These are phyloP conservation scores for Torulaspora gathmanii DNA, from an alignment of 805 yeast species.

Conservation along the genomic window DNA sequence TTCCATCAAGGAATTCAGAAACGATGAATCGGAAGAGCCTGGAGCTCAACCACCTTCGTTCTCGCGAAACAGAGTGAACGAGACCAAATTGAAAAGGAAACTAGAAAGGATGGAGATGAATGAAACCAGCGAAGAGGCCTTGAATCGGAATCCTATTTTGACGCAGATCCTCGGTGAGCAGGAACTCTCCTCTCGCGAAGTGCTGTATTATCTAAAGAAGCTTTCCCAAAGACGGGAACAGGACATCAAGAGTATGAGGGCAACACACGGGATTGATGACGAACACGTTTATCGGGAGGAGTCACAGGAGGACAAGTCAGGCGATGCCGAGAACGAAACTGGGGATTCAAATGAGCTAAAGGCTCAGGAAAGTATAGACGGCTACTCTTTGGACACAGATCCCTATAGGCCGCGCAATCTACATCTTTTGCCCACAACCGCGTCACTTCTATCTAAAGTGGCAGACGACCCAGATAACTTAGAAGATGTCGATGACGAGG, in stretches of 20 bases:
- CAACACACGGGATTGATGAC: slow-evolving; percentile 34
- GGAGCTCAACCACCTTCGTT: slow-evolving; percentile 79
- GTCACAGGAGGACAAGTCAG: slow-evolving; percentile 11
- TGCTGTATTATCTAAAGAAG: slow-evolving; percentile 36
- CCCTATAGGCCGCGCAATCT: slow-evolving; percentile 52
- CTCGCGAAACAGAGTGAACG: slow-evolving; percentile 53
- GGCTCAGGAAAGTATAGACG: slow-evolving; percentile 34
- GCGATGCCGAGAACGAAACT: slow-evolving; percentile 9
- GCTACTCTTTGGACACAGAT: slow-evolving; percentile 37
- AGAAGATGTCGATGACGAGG: slow-evolving; percentile 82
- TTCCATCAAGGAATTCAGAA: slow-evolving; percentile 71
- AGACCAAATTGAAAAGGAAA: slow-evolving; percentile 39
- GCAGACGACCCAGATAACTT: slow-evolving; percentile 58
- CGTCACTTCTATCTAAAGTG: slow-evolving; percentile 47
- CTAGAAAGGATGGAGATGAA: slow-evolving; percentile 26
- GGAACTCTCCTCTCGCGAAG: slow-evolving; percentile 44
- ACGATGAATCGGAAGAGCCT: slow-evolving; percentile 38
- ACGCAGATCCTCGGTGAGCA: slow-evolving; percentile 43
- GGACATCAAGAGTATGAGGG: slow-evolving; percentile 25
- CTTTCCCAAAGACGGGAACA: slow-evolving; percentile 32
- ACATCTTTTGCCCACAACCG: slow-evolving; percentile 54
- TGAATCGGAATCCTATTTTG: slow-evolving; percentile 42
- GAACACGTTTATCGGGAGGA: slow-evolving; percentile 18
- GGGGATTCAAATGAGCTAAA: slow-evolving; percentile 15
- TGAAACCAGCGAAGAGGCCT: slow-evolving; percentile 39